A percentile compares a stretch with the other conserved stretches of the same genome.
Evolutionary conservation across 371 early-diverging fungal species (phyloP).

Genomic region (Vairimorpha ceranae): DNA sequence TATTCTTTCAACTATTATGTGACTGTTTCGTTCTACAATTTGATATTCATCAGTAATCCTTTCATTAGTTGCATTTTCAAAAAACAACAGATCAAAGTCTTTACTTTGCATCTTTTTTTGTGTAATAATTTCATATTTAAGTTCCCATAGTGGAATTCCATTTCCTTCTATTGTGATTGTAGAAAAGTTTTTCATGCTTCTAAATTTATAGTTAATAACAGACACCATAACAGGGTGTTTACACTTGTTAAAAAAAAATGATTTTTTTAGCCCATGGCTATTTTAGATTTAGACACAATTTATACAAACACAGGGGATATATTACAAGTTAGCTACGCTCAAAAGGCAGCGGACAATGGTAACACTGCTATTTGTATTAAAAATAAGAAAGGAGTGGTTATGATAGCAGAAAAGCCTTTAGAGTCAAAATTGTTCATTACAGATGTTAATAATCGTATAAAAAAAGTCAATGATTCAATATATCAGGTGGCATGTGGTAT

Average conservation of each 20-base stretch:
- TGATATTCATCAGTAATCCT: constrained; percentile 60
- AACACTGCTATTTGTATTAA: constrained; percentile 91
- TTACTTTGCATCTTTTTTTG: constrained; percentile 57
- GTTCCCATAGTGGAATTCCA: constrained; percentile 61
- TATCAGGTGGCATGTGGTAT: constrained; percentile 95
- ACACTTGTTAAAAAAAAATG: too few species aligned
- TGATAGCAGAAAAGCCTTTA: constrained; percentile 90
- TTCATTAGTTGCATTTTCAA: constrained; percentile 52
- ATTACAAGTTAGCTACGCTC: constrained; percentile 94
- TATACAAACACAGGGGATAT: constrained; percentile 98
- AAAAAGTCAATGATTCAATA: constrained; percentile 75
- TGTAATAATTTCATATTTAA: constrained; percentile 61
- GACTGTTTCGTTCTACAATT: constrained; percentile 53
- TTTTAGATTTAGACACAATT: constrained; percentile 76
- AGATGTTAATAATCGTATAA: constrained; percentile 75
- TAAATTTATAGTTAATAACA: constrained; percentile 59
- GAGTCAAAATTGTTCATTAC: constrained; percentile 82
- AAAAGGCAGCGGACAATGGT: constrained; percentile 83
- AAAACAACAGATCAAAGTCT: constrained; percentile 63
- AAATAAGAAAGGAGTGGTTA: constrained; percentile 87
- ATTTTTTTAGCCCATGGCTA: constrained; percentile 34
- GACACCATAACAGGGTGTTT: constrained; percentile 51
- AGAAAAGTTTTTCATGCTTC: constrained; percentile 55
- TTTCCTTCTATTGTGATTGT: constrained; percentile 57
- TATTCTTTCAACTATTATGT: constrained; percentile 60